Base-by-base conservation (phyloP, 257 asterid genomes). In the Dorcoceras hygrometricum region DNA sequence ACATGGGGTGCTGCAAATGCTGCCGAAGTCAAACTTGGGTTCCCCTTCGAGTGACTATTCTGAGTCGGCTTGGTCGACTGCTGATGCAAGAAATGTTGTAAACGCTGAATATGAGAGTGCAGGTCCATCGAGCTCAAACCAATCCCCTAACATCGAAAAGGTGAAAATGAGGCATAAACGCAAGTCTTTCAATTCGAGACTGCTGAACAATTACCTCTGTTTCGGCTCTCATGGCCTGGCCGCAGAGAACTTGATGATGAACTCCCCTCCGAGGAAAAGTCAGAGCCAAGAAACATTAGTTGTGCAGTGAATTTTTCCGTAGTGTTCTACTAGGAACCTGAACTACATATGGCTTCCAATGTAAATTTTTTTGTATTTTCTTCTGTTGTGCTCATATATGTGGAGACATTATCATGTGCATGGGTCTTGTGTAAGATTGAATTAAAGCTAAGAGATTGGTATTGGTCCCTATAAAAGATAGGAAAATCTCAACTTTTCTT, bases 171-270 rank as follows among this genome's bases (percentile, higher is more conserved):
- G 71, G 73, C 80, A 71, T n/a, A 81, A 73, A 27, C 76, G 73
- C 34, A 76, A 57, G 1, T 89, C 97, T 8, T 82, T 91, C 46
- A 84, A 81, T 57, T 25, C 77, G 62, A 81, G 81, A 82, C 20
- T 72, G 75, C 77, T 92, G 94, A 92, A 92, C 73, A 79, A 67
- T 56, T 89, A 84, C 74, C 74, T 89, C 4, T 92, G 96, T 67
- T 87, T 87, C 23, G 96, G 96, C 24, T 86, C 92, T 25, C 88
- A 86, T n/a, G 87, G 86, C 2, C 71, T 85, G 34, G 82, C 82
- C 31, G 84, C 74, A 23, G 87, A 85, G 23, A 73, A 69, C 34
- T 66, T 82, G 23, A 31, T 82, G 23, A 31, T 70, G 25, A 57
- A 20, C 51, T 64, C 80, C 2, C 67, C 62, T 22, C 67, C 57